A percentile compares a stretch with the other conserved stretches of the same genome.
Evolutionary conservation across 345 rosid species (phyloP).

Genomic region (Syzygium jambos): DNA sequence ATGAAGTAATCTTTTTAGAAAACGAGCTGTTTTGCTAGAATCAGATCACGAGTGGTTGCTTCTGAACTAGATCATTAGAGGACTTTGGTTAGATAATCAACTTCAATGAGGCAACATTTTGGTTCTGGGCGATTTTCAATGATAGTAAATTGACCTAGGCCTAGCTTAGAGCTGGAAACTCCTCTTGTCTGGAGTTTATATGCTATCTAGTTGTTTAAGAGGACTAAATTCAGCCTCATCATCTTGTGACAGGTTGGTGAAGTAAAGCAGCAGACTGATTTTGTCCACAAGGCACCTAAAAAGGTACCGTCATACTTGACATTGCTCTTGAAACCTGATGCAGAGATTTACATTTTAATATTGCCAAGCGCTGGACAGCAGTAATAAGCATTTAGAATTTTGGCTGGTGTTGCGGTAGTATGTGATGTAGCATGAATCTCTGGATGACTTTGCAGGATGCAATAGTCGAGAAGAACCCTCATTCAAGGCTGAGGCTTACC

Average conservation of each 20-base stretch:
- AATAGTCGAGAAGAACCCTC: conserved; percentile 27
- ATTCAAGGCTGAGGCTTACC: conserved; percentile 49
- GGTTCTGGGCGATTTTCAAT: background rate
- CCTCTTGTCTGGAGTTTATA: background rate
- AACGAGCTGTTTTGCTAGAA: background rate
- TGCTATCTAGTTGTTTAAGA: background rate
- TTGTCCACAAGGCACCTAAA: conserved; percentile 74
- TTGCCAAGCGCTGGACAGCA: background rate
- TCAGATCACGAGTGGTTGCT: background rate
- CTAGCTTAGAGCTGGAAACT: background rate
- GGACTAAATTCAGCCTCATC: background rate
- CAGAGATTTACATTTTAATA: background rate
- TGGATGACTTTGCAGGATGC: conserved; percentile 42
- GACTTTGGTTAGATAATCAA: background rate
- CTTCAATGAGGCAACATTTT: background rate
- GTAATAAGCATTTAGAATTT: background rate
- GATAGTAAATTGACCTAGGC: background rate
- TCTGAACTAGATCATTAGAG: background rate
- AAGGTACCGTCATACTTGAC: conserved; percentile 29
- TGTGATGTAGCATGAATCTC: background rate
- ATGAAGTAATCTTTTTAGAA: background rate
- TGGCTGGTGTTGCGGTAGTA: background rate
- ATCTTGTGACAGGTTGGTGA: conserved; percentile 48
- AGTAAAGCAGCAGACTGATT: conserved; percentile 38
- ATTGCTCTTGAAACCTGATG: background rate